A percentile compares a stretch with the other conserved stretches of the same genome.
Evolutionary conservation across 2,329 filamentous ascomycete species (phyloP).

Genomic region (Xylariaceae sp.): DNA sequence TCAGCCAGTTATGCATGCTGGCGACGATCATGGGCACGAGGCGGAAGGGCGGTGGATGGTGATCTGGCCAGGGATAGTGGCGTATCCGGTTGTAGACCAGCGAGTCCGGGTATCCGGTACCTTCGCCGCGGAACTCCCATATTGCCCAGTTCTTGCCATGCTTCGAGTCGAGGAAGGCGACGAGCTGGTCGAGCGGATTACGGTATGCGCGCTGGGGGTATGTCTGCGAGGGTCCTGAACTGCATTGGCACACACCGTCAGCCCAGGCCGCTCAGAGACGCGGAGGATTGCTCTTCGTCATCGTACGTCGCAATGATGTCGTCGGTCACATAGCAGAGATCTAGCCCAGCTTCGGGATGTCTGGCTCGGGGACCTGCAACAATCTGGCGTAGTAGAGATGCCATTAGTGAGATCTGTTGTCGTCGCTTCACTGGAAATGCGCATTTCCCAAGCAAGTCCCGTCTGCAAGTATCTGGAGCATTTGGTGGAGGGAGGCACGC

Average conservation of each 20-base stretch:
- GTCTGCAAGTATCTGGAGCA: too few species aligned
- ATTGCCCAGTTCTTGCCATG: slow-evolving; percentile 85
- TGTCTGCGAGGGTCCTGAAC: slow-evolving; percentile 81
- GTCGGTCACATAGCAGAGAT: slow-evolving; percentile 92
- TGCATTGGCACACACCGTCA: slow-evolving; percentile 35
- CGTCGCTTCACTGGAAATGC: too few species aligned
- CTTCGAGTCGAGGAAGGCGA: slow-evolving; percentile 78
- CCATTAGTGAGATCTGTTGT: too few species aligned
- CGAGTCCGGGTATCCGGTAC: slow-evolving; percentile 87
- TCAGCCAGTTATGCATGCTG: slow-evolving; percentile 85
- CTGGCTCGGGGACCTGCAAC: slow-evolving; percentile 79
- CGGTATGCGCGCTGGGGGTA: slow-evolving; percentile 91
- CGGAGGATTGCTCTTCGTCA: background rate
- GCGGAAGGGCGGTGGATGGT: slow-evolving; percentile 89
- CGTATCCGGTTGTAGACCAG: slow-evolving; percentile 79
- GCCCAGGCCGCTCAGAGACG: background rate
- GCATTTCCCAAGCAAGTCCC: too few species aligned
- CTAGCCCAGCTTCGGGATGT: slow-evolving; percentile 81
- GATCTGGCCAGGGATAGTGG: slow-evolving; percentile 95
- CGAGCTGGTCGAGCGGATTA: slow-evolving; percentile 81
- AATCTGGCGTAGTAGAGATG: slow-evolving; percentile 78
- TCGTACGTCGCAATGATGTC: slow-evolving; percentile 58
- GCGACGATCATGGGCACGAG: slow-evolving; percentile 84
- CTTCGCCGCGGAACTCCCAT: slow-evolving; percentile 96
- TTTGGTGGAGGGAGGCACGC: too few species aligned